A percentile compares a stretch with the other conserved stretches of the same genome.
Conservation (phyloP, 2,329 filamentous ascomycete genomes). For the Ophiostoma pallidulum region DNA sequence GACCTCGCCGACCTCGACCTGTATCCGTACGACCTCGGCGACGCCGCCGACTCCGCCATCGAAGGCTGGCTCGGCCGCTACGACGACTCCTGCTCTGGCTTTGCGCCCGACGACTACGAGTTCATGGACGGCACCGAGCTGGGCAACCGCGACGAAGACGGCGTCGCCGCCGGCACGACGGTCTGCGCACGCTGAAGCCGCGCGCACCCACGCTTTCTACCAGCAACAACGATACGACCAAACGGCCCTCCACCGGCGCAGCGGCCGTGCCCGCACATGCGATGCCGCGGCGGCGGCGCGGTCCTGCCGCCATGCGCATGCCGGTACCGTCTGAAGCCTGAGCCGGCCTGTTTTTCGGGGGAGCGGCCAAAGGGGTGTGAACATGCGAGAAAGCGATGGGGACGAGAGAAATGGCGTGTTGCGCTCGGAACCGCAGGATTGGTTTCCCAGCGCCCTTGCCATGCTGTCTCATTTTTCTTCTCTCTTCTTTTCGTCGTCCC, state of each 20-base stretch:
- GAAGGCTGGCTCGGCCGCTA: constrained; percentile 15
- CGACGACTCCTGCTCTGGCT: not conserved
- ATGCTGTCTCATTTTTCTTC: constrained; percentile 20
- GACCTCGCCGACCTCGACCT: not conserved
- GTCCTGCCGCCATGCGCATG: not conserved
- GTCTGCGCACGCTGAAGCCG: no score
- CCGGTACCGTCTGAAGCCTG: constrained; percentile 30
- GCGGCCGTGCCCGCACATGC: no score
- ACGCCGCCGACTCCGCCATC: not conserved
- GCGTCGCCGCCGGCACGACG: not conserved
- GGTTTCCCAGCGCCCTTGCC: no score
- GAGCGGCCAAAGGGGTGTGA: not conserved
- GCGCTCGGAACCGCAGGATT: no score
- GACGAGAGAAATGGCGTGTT: no score
- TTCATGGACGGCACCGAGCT: constrained; percentile 10
- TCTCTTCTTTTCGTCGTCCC: constrained; percentile 19
- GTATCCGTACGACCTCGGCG: not conserved
- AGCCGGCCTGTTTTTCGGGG: not conserved
- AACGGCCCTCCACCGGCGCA: no score
- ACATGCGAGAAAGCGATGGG: no score
- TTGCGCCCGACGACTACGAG: constrained; percentile 9
- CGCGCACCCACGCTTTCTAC: no score
- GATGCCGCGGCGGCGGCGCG: no score
- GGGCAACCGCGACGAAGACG: not conserved
- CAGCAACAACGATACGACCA: no score